These are phyloP conservation scores for Hypoxylon fuscum DNA, from an alignment of 495 filamentous ascomycete species.

Conservation along the genomic window DNA sequence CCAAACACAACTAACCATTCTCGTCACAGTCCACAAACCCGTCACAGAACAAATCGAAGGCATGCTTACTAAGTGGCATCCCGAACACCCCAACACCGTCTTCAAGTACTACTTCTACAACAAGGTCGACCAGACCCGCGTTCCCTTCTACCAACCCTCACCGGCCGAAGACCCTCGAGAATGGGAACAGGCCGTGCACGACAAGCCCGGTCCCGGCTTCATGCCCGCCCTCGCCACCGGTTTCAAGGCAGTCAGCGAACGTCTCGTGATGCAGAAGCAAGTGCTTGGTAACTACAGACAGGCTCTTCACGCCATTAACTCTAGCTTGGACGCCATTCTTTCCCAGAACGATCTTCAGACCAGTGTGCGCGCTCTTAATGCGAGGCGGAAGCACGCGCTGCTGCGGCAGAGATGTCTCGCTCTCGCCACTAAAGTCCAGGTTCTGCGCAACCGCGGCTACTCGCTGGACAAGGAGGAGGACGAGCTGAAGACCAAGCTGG, in stretches of 20 bases:
- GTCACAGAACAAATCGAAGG: conserved; percentile 84
- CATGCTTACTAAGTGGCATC: conserved; percentile 86
- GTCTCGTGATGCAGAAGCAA: conserved; percentile 78
- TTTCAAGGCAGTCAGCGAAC: conserved; percentile 70
- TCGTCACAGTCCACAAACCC: conserved; percentile 67
- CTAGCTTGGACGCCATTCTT: conserved; percentile 77
- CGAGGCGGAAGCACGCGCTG: conserved; percentile 79
- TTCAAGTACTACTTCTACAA: conserved; percentile 97
- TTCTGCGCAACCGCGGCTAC: conserved; percentile 90
- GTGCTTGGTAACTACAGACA: conserved; percentile 76
- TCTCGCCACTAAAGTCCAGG: conserved; percentile 90
- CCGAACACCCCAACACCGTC: conserved; percentile 70
- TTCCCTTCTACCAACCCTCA: conserved; percentile 82
- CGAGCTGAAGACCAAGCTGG: conserved; percentile 83
- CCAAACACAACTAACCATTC: conserved; percentile 19
- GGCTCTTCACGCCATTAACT: conserved; percentile 92
- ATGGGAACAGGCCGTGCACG: conserved; percentile 92
- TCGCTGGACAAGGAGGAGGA: conserved; percentile 92
- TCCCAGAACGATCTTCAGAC: conserved; percentile 84
- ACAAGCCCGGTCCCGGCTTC: conserved; percentile 79
- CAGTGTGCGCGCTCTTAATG: conserved; percentile 80
- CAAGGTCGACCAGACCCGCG: conserved; percentile 77
- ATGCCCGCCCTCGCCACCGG: conserved; percentile 72
- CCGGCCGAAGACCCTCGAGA: conserved; percentile 80
- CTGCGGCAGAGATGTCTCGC: conserved; percentile 82